These are phyloP conservation scores for Cryptococcus sp. DNA, from an alignment of 1,284 basidiomycete genomes.

Conservation along the genomic window DNA sequence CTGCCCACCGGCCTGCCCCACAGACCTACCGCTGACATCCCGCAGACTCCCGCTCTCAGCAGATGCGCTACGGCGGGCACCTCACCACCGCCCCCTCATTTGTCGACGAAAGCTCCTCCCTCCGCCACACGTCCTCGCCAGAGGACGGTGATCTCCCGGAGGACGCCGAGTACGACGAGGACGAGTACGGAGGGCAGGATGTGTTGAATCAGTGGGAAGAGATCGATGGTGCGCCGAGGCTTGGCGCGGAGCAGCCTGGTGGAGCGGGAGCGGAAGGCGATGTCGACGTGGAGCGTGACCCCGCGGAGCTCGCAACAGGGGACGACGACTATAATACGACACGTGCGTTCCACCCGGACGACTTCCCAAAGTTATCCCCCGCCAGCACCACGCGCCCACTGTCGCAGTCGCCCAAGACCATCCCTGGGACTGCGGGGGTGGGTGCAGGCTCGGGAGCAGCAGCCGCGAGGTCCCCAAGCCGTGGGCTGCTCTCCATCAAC, in stretches of 20 bases:
- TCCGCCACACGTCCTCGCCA: constrained; percentile 7
- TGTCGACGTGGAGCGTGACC: constrained; percentile 23
- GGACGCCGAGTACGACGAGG: not conserved
- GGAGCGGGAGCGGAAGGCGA: constrained; percentile 15
- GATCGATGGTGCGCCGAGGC: constrained; percentile 14
- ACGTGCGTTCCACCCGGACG: constrained; percentile 10
- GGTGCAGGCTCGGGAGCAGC: not conserved
- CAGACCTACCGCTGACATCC: not conserved
- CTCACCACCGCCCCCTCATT: constrained; percentile 45
- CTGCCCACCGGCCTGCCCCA: no score
- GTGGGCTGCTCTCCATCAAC: constrained; percentile 8
- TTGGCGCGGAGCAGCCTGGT: not conserved
- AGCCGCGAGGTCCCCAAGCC: not conserved
- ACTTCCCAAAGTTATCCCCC: not conserved
- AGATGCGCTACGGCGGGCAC: constrained; percentile 37
- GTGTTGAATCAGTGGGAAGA: constrained; percentile 14
- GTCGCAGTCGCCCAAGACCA: not conserved
- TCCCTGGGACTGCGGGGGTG: not conserved
- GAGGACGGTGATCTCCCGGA: not conserved
- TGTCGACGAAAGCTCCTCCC: constrained; percentile 25
- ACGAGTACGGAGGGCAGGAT: constrained; percentile 8
- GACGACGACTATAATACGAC: not conserved
- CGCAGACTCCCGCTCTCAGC: constrained; percentile 48
- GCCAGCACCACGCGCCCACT: not conserved
- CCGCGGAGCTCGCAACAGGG: not conserved